A percentile compares a stretch with the other conserved stretches of the same genome.
These are phyloP conservation scores for Cryptococcus wingfieldii DNA, from an alignment of 1,284 basidiomycete species.

Conservation along the genomic window DNA sequence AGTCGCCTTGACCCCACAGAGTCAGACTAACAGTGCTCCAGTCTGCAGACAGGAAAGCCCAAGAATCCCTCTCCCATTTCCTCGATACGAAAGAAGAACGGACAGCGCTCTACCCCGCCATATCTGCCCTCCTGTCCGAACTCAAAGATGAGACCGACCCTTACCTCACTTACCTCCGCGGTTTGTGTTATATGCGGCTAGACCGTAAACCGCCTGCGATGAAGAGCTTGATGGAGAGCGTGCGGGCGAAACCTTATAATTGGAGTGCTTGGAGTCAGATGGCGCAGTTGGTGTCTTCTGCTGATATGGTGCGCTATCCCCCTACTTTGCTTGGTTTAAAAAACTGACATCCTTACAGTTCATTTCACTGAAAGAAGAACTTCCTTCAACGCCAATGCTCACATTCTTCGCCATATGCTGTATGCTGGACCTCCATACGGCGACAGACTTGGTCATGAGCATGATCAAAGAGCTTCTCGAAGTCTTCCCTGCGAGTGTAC, in stretches of 20 bases:
- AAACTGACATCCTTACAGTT: slow-evolving; percentile 25
- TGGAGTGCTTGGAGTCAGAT: slow-evolving; percentile 91
- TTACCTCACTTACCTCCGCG: slow-evolving; percentile 83
- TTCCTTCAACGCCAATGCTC: slow-evolving; percentile 44
- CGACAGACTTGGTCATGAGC: slow-evolving; percentile 68
- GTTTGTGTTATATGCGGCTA: slow-evolving; percentile 71
- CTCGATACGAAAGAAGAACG: slow-evolving; percentile 61
- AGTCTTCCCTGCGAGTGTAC: slow-evolving; percentile 76
- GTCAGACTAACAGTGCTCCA: slow-evolving; percentile 6
- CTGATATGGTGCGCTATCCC: slow-evolving; percentile 71
- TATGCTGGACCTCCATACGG: slow-evolving; percentile 81
- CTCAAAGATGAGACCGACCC: slow-evolving; percentile 64
- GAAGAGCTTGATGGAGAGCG: slow-evolving; percentile 71
- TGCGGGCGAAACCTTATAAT: slow-evolving; percentile 83
- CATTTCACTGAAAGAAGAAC: slow-evolving; percentile 44
- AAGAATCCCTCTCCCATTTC: slow-evolving; percentile 48
- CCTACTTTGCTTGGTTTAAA: background rate
- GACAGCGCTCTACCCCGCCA: slow-evolving; percentile 65
- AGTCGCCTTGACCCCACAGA: slow-evolving; percentile 38
- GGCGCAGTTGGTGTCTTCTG: slow-evolving; percentile 73
- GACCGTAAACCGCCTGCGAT: slow-evolving; percentile 79
- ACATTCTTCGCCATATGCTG: slow-evolving; percentile 82
- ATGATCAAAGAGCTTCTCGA: slow-evolving; percentile 74
- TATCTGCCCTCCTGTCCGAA: slow-evolving; percentile 60
- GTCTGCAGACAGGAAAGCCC: slow-evolving; percentile 49